Evolutionary conservation across 2,329 filamentous ascomycete species (phyloP).

Genomic region (Lasiodiplodia gonubiensis): DNA sequence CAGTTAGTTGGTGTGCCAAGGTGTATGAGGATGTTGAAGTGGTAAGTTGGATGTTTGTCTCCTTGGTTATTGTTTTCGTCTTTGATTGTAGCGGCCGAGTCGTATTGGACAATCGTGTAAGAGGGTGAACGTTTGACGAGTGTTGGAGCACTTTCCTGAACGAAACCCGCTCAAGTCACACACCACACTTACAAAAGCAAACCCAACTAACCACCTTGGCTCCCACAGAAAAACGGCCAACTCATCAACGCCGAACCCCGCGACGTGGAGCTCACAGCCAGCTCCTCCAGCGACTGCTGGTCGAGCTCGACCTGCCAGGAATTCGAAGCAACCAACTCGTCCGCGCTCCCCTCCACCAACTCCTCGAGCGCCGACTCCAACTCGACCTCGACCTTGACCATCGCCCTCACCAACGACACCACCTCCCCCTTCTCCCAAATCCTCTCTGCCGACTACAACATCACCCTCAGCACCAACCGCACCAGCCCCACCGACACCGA

Average conservation of each 20-base stretch:
- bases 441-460: not conserved
- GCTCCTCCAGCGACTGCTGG: constrained; percentile 13
- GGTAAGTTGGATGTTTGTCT: not conserved
- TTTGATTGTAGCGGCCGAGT: not conserved
- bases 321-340: not conserved
- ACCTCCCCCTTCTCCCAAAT: not conserved
- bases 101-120: not conserved
- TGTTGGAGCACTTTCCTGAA: not conserved
- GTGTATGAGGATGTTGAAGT: constrained; percentile 11
- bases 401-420: not conserved
- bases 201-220: not conserved
- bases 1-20: constrained; percentile 19
- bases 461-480: not conserved
- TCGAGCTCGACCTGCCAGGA: constrained; percentile 1
- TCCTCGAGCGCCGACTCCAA: not conserved
- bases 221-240: not conserved
- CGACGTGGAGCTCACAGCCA: constrained; percentile 13
- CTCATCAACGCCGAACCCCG: constrained; percentile 3
- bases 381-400: not conserved
- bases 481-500: not conserved
- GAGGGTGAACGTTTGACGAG: not conserved
- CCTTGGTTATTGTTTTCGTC: not conserved
- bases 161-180: too few species aligned
- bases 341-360: not conserved
- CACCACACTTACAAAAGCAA: too few species aligned